These are phyloP conservation scores for Mycogone perniciosa DNA, from an alignment of 2,329 filamentous ascomycete species.

Conservation along the genomic window DNA sequence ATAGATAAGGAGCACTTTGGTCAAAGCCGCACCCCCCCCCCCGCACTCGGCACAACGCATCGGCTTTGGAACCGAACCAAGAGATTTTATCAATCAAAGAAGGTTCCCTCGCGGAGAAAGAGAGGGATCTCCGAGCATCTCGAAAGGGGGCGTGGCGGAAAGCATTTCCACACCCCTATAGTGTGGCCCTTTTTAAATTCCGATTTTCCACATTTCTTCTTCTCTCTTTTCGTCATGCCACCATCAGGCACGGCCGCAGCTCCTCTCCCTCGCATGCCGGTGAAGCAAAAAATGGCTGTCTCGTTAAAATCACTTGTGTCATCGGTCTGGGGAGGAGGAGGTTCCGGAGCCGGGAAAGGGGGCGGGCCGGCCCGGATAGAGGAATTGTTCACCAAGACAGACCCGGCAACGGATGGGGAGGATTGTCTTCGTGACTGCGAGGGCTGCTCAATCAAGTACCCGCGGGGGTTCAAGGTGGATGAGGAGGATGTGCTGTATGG, in stretches of 20 bases:
- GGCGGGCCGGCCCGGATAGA: constrained; percentile 24
- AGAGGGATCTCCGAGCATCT: too few species aligned
- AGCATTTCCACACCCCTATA: too few species aligned
- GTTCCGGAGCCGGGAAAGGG: neutral
- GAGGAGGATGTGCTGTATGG: constrained; percentile 76
- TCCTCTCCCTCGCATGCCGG: constrained; percentile 23
- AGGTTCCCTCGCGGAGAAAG: too few species aligned
- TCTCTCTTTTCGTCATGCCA: constrained; percentile 12
- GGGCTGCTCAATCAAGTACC: constrained; percentile 72
- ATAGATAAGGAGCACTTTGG: too few species aligned
- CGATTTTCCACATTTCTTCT: constrained; percentile 6
- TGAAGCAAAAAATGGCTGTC: constrained; percentile 37
- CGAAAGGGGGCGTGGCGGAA: too few species aligned
- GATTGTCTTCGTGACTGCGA: constrained; percentile 86
- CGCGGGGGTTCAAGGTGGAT: constrained; percentile 65
- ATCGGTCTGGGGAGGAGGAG: constrained; percentile 20
- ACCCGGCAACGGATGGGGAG: constrained; percentile 74
- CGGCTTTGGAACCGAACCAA: neutral
- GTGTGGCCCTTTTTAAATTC: neutral
- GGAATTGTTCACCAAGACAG: constrained; percentile 66
- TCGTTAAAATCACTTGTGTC: constrained; percentile 29
- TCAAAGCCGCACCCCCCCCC: neutral
- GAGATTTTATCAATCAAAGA: too few species aligned
- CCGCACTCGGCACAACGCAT: neutral
- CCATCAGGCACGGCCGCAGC: constrained; percentile 12